Base-by-base conservation (phyloP, 768 basidiomycete species). In the Mycena vulgaris region DNA sequence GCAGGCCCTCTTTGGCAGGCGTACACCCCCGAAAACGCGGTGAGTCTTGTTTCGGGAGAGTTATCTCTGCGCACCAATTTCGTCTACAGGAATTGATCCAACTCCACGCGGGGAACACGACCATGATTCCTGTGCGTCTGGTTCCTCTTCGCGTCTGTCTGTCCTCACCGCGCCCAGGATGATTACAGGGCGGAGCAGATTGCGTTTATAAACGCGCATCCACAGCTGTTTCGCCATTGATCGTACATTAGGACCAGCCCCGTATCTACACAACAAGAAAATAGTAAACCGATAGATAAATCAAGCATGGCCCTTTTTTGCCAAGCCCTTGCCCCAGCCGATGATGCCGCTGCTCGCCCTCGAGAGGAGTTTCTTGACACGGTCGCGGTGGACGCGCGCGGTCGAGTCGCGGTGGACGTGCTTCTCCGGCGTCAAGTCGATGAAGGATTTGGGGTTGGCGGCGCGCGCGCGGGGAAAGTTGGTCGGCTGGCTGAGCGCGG, bases 271-370 rank as follows among this genome's bases (percentile, higher is more conserved):
- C n/a, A 49, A 66, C 67, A 58, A 67, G 19, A 64, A 67, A n/a
- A n/a, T n/a, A n/a, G n/a, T 21, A 45, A 45, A 60, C 30, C 19
- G 19, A 33, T 27, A 11, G 31, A 27, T 51, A 63, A 57, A 63
- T 63, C 53, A 16, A 68, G 60, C 68, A 64, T 35, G 47, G 19
- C 28, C 42, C 57, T 70, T 73, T 37, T 73, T 73, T 3, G 72
- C 48, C 19, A 73, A 55, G 1, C 61, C 62, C 57, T 69, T 73
- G 48, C 72, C 60, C 72, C 72, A 73, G 13, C 57, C 72, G 11
- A 73, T 73, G n/a, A 73, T 66, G 14, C 66, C 63, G 40, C 68
- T 73, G 55, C 66, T 73, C 30, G 72, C 72, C 11, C 72, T 68
- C 23, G 68, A 62, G 23, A 73, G 68, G 3, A 73, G 56, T 9